Evolutionary conservation across 345 rosid genomes (phyloP).

Genomic region (Syzygium aromaticum): DNA sequence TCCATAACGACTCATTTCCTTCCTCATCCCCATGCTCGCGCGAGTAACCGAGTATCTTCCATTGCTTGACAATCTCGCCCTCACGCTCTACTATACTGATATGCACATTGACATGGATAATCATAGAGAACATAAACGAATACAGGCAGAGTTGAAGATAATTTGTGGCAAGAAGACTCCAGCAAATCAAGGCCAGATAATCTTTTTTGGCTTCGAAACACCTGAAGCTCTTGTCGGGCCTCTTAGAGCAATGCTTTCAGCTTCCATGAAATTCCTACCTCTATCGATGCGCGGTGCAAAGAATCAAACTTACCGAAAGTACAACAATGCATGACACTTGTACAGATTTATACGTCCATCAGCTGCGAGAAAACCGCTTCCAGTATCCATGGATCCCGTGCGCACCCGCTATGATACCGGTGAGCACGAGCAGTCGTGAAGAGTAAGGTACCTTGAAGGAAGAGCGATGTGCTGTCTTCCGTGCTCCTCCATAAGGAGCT

Average conservation of each 20-base stretch:
- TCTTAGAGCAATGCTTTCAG: neutral
- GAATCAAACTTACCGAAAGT: neutral
- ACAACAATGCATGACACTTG: neutral
- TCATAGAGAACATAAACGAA: neutral
- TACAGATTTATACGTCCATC: conserved; percentile 26
- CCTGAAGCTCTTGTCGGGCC: neutral
- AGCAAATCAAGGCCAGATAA: neutral
- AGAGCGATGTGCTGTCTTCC: neutral
- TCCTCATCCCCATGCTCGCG: neutral
- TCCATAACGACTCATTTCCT: neutral
- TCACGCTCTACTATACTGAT: too few relatives aligned
- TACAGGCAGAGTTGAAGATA: neutral
- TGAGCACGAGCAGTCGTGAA: neutral
- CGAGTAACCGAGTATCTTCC: neutral
- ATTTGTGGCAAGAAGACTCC: neutral
- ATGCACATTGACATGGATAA: neutral
- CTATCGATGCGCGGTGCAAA: neutral
- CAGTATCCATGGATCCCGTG: conserved; percentile 30
- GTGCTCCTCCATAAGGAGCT: neutral
- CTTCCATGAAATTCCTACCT: neutral
- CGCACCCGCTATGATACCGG: neutral
- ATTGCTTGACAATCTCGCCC: too few relatives aligned
- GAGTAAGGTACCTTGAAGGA: neutral
- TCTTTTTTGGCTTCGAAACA: neutral
- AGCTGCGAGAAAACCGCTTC: conserved; percentile 34